Percentiles rank a stretch among this genome's conserved stretches.
Evolutionary conservation across 257 asterid species (phyloP).

Genomic region (Anisodus tanguticus): DNA sequence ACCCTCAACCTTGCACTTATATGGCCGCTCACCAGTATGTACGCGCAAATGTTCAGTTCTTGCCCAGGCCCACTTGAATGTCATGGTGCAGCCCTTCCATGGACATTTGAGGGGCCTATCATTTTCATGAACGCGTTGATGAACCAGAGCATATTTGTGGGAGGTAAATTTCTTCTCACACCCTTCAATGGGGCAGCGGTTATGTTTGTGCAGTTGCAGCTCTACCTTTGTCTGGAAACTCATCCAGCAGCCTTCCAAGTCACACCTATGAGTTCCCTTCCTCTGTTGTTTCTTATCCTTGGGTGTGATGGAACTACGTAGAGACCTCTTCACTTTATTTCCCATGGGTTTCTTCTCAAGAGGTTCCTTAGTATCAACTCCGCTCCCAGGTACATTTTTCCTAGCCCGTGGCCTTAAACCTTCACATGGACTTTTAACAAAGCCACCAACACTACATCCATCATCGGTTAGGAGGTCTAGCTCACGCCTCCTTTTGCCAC

Average conservation of each 20-base stretch:
- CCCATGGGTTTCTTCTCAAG: slow-evolving; percentile 30
- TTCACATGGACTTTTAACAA: slow-evolving; percentile 87
- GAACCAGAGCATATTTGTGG: slow-evolving; percentile 70
- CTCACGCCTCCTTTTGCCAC: slow-evolving; percentile 66
- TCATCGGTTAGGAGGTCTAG: slow-evolving; percentile 42
- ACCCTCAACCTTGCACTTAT: slow-evolving; percentile 67
- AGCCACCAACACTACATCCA: slow-evolving; percentile 42
- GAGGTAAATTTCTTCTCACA: slow-evolving; percentile 82
- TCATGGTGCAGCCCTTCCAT: slow-evolving; percentile 84
- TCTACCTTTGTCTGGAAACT: slow-evolving; percentile 75
- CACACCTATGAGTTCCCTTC: slow-evolving; percentile 57
- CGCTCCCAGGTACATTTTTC: slow-evolving; percentile 34
- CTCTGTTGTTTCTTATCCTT: slow-evolving; percentile 41
- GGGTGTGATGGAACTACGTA: slow-evolving; percentile 29
- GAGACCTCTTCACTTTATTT: slow-evolving; percentile 42
- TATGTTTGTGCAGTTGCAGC: slow-evolving; percentile 63
- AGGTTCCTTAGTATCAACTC: slow-evolving; percentile 35
- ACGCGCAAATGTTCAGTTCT: slow-evolving; percentile 88
- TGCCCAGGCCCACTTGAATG: slow-evolving; percentile 98
- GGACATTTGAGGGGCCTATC: slow-evolving; percentile 86
- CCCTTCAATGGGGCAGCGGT: slow-evolving; percentile 71
- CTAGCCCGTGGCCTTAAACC: slow-evolving; percentile 78
- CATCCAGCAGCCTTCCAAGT: slow-evolving; percentile 67
- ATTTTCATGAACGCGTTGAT: slow-evolving; percentile 82
- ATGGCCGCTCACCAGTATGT: slow-evolving; percentile 86